These are phyloP conservation scores for Botrytis hyacinthi DNA, from an alignment of 2,329 filamentous ascomycete genomes.

Conservation along the genomic window DNA sequence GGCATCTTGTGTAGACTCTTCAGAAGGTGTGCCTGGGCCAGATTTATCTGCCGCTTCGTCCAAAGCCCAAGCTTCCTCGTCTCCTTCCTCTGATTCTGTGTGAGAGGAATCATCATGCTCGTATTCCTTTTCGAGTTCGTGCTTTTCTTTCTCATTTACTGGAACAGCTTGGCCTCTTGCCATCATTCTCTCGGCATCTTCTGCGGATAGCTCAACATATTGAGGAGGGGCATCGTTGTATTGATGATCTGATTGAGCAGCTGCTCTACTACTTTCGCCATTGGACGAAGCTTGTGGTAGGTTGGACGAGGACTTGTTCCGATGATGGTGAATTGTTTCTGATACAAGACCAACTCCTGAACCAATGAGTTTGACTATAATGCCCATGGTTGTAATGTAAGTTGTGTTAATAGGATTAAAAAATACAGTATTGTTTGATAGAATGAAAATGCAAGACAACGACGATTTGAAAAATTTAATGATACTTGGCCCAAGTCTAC, in stretches of 20 bases:
- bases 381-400: slow-evolving; percentile 25
- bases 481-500: background rate
- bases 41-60: slow-evolving; percentile 28
- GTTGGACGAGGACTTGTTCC: slow-evolving; percentile 20
- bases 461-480: background rate
- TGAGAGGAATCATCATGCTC: slow-evolving; percentile 22
- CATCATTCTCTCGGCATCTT: slow-evolving; percentile 27
- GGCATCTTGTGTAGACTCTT: slow-evolving; percentile 18
- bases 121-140: slow-evolving; percentile 20
- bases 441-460: background rate
- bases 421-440: background rate
- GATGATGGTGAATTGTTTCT: slow-evolving; percentile 28
- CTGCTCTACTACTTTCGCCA: slow-evolving; percentile 27
- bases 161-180: slow-evolving; percentile 26
- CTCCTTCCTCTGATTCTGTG: slow-evolving; percentile 27
- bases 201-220: slow-evolving; percentile 30
- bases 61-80: slow-evolving; percentile 34
- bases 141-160: slow-evolving; percentile 21
- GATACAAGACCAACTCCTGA: slow-evolving; percentile 34
- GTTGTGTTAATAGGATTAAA: background rate
- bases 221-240: slow-evolving; percentile 27
- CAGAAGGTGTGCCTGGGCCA: slow-evolving; percentile 1
- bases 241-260: background rate
- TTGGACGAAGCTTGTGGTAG: background rate
- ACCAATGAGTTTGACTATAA: slow-evolving; percentile 30